Evolutionary conservation across 2,329 filamentous ascomycete genomes (phyloP).

Genomic region (Phaeosphaeriaceae sp.): DNA sequence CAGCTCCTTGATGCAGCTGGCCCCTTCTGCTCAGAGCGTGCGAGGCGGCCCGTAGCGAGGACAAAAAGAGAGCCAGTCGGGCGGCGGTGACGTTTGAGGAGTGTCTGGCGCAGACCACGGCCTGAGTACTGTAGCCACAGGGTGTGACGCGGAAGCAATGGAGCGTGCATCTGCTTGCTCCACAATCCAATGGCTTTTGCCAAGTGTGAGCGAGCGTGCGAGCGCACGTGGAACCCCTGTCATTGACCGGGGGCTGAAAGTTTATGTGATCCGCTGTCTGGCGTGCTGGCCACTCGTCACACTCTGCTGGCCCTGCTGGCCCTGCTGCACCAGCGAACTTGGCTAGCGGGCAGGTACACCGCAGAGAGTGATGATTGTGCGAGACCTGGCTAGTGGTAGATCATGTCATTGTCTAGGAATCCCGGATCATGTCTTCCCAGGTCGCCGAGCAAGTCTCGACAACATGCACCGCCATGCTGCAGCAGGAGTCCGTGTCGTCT

Average conservation of each 20-base stretch:
- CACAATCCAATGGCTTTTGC: too few species aligned
- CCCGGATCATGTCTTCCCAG: not conserved
- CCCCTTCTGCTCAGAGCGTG: conserved; percentile 4
- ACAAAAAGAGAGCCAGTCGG: conserved; percentile 19
- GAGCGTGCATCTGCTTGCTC: too few species aligned
- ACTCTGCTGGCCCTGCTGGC: not conserved
- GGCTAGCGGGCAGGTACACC: not conserved
- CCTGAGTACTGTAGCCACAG: not conserved
- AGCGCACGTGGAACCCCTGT: conserved; percentile 36
- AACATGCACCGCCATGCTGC: not conserved
- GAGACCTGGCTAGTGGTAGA: conserved; percentile 8
- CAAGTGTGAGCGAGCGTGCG: too few species aligned
- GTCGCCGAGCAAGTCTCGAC: not conserved
- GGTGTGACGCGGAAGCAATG: not conserved
- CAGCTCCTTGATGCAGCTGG: not conserved
- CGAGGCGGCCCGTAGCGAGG: conserved; percentile 25
- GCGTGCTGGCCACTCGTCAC: not conserved
- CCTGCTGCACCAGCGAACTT: not conserved
- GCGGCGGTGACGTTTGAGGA: conserved; percentile 29
- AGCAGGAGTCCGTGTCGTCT: not conserved
- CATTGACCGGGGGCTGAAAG: not conserved
- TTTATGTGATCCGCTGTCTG: not conserved
- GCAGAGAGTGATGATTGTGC: not conserved
- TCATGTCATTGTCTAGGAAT: conserved; percentile 13
- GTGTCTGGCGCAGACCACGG: conserved; percentile 15